These are phyloP conservation scores for Xanthoconium purpureum DNA, from an alignment of 768 basidiomycete genomes.

Conservation along the genomic window DNA sequence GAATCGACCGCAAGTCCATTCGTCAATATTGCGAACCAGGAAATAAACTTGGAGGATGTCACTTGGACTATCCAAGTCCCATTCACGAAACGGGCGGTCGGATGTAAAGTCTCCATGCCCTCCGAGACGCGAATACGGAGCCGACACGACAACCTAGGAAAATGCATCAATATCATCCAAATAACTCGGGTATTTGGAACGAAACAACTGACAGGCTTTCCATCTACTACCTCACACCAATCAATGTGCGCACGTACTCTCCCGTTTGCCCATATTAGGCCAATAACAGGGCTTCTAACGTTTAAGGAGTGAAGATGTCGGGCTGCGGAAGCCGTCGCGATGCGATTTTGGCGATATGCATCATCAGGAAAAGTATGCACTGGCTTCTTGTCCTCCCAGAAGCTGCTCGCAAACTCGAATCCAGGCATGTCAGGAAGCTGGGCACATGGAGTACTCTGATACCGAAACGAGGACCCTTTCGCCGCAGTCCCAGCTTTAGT, in stretches of 20 bases:
- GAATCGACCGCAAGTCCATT: slow-evolving; percentile 48
- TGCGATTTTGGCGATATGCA: slow-evolving; percentile 58
- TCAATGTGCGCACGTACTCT: slow-evolving; percentile 54
- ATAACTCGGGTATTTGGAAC: not conserved
- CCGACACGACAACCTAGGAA: slow-evolving; percentile 46
- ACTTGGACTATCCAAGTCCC: slow-evolving; percentile 43
- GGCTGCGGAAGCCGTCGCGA: slow-evolving; percentile 48
- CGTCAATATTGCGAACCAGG: slow-evolving; percentile 50
- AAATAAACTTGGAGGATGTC: slow-evolving; percentile 51
- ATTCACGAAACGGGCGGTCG: slow-evolving; percentile 42
- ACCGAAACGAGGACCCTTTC: slow-evolving; percentile 47
- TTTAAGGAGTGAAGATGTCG: slow-evolving; percentile 50
- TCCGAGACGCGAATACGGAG: slow-evolving; percentile 38
- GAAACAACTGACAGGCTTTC: slow-evolving; percentile 33
- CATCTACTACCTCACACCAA: slow-evolving; percentile 43
- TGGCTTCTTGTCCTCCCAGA: slow-evolving; percentile 63
- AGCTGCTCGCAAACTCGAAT: slow-evolving; percentile 52
- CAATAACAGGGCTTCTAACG: slow-evolving; percentile 47
- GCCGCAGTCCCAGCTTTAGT: slow-evolving; percentile 36
- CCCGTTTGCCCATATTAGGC: slow-evolving; percentile 52
- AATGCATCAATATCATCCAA: not conserved
- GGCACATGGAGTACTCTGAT: slow-evolving; percentile 48
- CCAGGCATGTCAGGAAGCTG: slow-evolving; percentile 44
- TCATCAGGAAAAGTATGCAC: slow-evolving; percentile 46
- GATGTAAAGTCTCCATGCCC: slow-evolving; percentile 9